These are phyloP conservation scores for Beauveria scarabaeidicola DNA, from an alignment of 2,329 filamentous ascomycete species.

Conservation along the genomic window DNA sequence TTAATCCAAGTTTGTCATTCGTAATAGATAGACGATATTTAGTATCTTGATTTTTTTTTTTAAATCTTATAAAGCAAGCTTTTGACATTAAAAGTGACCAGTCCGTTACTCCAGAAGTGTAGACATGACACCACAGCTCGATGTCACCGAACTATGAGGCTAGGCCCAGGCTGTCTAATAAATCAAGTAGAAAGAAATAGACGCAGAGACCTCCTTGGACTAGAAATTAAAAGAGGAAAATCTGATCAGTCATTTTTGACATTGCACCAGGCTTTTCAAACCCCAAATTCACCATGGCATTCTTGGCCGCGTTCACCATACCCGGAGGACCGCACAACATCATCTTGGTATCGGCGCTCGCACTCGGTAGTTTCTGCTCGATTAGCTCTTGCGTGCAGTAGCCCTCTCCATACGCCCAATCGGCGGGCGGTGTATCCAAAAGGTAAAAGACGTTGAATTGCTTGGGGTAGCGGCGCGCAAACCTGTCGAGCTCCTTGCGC, in stretches of 20 bases:
- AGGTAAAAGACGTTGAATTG: constrained; percentile 50
- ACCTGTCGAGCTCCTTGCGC: constrained; percentile 44
- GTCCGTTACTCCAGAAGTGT: background rate
- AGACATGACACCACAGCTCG: background rate
- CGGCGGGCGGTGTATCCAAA: constrained; percentile 36
- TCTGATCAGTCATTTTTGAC: constrained; percentile 44
- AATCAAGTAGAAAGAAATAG: background rate
- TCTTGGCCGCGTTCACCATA: constrained; percentile 51
- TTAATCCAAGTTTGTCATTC: too few relatives aligned
- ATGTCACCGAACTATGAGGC: background rate
- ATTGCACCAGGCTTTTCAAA: constrained; percentile 41
- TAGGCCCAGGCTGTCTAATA: background rate
- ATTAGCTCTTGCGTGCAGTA: constrained; percentile 45
- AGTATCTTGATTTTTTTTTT: background rate
- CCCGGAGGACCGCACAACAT: constrained; percentile 47
- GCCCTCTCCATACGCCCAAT: constrained; percentile 41
- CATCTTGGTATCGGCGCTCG: background rate
- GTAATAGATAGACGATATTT: too few relatives aligned
- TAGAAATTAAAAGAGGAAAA: constrained; percentile 41
- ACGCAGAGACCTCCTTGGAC: background rate
- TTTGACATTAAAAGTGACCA: background rate
- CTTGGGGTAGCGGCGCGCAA: constrained; percentile 39
- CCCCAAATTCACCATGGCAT: constrained; percentile 37
- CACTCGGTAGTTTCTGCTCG: constrained; percentile 43
- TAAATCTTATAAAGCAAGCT: too few relatives aligned